Evolutionary conservation across 345 rosid genomes (phyloP), one percentile per base, ranked within the genome.

Genomic region (Gossypium thurberi): DNA sequence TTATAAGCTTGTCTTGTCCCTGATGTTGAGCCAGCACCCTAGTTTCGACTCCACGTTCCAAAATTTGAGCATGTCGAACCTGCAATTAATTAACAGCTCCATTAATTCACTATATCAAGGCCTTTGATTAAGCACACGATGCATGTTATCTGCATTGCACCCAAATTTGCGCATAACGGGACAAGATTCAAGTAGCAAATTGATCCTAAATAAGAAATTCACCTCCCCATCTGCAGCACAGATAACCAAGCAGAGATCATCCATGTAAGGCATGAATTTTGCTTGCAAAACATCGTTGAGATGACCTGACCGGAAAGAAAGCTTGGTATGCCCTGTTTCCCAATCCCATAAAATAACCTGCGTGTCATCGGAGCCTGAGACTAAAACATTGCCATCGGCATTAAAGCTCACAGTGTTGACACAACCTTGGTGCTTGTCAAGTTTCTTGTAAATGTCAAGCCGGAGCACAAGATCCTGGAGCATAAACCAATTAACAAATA

Each of bases 151-250:
- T 4, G 20, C 17, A 2, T 37, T 15, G 66, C 21, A 33, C 9
- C 5, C 21, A 33, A 33, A 33, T 33, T 33, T 33, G 40, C 0
- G 7, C 40, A 4, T 33, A 33, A 33, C 40, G 7, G 40, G 40
- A 33, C 40, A 33, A 33, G 40, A 33, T 33, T 33, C 40, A 33
- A 33, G 40, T 33, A 33, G 40, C 40, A 33, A 33, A 33, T 33
- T 33, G 40, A 33, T 33, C 44, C 23, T 40, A 71, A 57, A 57
- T 43, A 43, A 57, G 40, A 57, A 40, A 26, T 15, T 63, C 28
- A 52, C 98, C 99, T 88, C 84, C 43, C 98, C 99, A 82, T 92
- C 99, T 2, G 97, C 96, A 75, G 97, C 98, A 83, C 94, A 90
- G 3, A 96, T 89, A 8, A 95, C 96, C 73, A 92, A 84, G 78